Evolutionary conservation across 352 stramenopile species (phyloP).

Genomic region (Phytophthora multivora): DNA sequence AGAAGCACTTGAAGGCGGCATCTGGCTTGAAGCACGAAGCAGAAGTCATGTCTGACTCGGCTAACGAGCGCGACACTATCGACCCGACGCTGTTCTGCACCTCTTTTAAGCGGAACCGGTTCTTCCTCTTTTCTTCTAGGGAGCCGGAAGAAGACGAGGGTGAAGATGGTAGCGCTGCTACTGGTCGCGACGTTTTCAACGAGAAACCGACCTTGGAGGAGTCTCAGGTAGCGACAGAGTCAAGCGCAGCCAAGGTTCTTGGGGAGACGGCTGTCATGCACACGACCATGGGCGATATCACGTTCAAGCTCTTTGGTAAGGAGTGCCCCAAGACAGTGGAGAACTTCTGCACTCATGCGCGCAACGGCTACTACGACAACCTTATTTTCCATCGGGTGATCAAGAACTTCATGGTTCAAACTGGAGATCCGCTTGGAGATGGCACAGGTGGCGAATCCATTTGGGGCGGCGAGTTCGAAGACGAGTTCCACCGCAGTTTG

Average conservation of each 20-base stretch:
- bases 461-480: slow-evolving; percentile 99
- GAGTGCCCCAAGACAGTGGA: slow-evolving; percentile 96
- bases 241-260: slow-evolving; percentile 61
- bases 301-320: slow-evolving; percentile 95
- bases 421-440: slow-evolving; percentile 95
- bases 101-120: slow-evolving; percentile 92
- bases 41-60: slow-evolving; percentile 66
- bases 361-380: slow-evolving; percentile 99
- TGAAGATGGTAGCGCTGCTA: slow-evolving; percentile 44
- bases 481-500: slow-evolving; percentile 97
- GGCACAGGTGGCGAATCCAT: slow-evolving; percentile 98
- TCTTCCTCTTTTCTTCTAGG: slow-evolving; percentile 97
- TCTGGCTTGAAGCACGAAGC: slow-evolving; percentile 57
- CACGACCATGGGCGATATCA: slow-evolving; percentile 99
- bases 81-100: slow-evolving; percentile 91
- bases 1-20: slow-evolving; percentile 70
- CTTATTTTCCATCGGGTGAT: slow-evolving; percentile 99
- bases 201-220: slow-evolving; percentile 97
- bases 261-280: slow-evolving; percentile 92
- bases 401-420: slow-evolving; percentile 99
- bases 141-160: slow-evolving; percentile 90
- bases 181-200: slow-evolving; percentile 96
- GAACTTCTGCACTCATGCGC: slow-evolving; percentile 98
- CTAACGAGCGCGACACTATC: slow-evolving; percentile 42
- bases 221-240: slow-evolving; percentile 81